These are phyloP conservation scores for Xylariales sp. DNA, from an alignment of 2,329 filamentous ascomycete species.

Conservation along the genomic window DNA sequence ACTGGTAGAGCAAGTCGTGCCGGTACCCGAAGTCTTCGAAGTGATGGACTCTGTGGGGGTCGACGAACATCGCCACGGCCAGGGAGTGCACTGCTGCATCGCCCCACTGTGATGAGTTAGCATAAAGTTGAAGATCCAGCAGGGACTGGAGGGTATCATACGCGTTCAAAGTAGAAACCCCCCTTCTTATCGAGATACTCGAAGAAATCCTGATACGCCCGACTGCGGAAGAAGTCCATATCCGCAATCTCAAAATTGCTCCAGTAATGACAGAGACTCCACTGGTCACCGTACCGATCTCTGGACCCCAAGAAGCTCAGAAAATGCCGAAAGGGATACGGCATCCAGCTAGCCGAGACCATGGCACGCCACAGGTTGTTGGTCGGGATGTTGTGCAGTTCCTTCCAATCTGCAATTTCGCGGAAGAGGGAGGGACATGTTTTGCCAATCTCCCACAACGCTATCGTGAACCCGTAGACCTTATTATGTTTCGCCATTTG, in stretches of 20 bases:
- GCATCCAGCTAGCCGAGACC: constrained; percentile 35
- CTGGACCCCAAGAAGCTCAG: constrained; percentile 32
- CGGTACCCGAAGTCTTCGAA: constrained; percentile 40
- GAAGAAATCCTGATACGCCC: constrained; percentile 36
- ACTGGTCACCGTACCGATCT: constrained; percentile 34
- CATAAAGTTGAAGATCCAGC: background rate
- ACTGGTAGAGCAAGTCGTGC: constrained; percentile 30
- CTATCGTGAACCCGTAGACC: constrained; percentile 40
- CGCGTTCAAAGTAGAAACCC: constrained; percentile 39
- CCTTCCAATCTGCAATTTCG: constrained; percentile 36
- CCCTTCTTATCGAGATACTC: constrained; percentile 34
- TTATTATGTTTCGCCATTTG: constrained; percentile 40
- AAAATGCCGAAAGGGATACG: constrained; percentile 35
- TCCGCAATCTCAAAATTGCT: constrained; percentile 44
- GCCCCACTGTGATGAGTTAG: constrained; percentile 30
- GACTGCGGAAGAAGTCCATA: constrained; percentile 38
- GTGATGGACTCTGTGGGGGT: constrained; percentile 35
- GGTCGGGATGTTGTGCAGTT: constrained; percentile 27
- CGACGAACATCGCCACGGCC: constrained; percentile 36
- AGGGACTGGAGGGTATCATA: constrained; percentile 19
- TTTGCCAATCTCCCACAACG: constrained; percentile 36
- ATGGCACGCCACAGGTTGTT: constrained; percentile 36
- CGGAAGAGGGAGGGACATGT: constrained; percentile 39
- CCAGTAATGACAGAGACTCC: constrained; percentile 44
- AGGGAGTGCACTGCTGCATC: constrained; percentile 40